Percentiles rank a stretch among this genome's conserved stretches.
Evolutionary conservation across 1,284 basidiomycete genomes (phyloP).

Genomic region (Papiliotrema nemorosa): DNA sequence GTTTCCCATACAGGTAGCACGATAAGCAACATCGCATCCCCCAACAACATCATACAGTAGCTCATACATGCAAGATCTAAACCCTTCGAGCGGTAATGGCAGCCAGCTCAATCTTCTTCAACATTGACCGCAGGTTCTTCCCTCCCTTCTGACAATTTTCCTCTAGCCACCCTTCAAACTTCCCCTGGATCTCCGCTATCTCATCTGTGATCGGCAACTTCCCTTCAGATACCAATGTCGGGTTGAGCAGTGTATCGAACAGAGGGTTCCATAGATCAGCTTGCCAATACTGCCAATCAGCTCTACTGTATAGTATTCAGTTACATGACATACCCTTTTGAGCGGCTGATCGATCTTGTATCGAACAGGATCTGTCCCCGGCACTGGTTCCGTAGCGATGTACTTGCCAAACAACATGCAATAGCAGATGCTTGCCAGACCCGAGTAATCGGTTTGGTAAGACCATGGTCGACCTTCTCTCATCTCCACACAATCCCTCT

Average conservation of each 20-base stretch:
- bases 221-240: constrained; percentile 55
- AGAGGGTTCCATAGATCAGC: constrained; percentile 75
- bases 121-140: constrained; percentile 75
- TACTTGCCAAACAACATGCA: constrained; percentile 96
- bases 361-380: constrained; percentile 21
- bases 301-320: no score
- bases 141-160: constrained; percentile 75
- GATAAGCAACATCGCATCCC: no score
- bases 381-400: constrained; percentile 60
- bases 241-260: constrained; percentile 86
- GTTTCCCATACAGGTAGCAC: no score
- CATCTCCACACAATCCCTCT: constrained; percentile 86
- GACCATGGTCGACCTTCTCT: constrained; percentile 80
- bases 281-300: constrained; percentile 73
- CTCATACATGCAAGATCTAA: not conserved
- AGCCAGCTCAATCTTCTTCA: constrained; percentile 51
- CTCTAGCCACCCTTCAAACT: constrained; percentile 84
- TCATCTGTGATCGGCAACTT: constrained; percentile 68
- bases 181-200: constrained; percentile 61
- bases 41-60: not conserved
- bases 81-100: constrained; percentile 20
- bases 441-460: constrained; percentile 93
- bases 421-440: constrained; percentile 86
- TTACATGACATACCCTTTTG: constrained; percentile 58
- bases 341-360: constrained; percentile 71